These are phyloP conservation scores for Ambrosiella cleistominuta DNA, from an alignment of 2,329 filamentous ascomycete genomes.

Conservation along the genomic window DNA sequence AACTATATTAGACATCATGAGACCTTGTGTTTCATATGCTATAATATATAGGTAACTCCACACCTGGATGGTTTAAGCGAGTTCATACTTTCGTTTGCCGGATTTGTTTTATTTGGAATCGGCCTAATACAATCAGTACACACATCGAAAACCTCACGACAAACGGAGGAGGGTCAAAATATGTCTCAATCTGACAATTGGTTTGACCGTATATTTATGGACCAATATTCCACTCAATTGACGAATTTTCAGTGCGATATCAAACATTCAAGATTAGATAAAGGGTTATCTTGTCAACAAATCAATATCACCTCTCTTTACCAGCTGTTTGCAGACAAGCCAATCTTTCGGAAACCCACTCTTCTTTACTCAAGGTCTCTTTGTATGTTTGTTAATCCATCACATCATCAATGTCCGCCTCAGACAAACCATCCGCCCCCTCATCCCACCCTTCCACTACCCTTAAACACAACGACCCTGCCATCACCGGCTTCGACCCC, in stretches of 20 bases:
- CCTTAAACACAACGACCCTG: conserved; percentile 39
- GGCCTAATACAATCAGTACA: no score
- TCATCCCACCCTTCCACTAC: conserved; percentile 12
- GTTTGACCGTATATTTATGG: background rate
- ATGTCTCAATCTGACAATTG: background rate
- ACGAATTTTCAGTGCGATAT: conserved; percentile 5
- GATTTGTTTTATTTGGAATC: no score
- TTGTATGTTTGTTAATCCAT: background rate
- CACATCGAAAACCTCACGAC: no score
- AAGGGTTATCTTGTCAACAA: background rate
- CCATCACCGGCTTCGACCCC: conserved; percentile 46
- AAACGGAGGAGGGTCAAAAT: background rate
- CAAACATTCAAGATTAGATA: background rate
- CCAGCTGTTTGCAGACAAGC: no score
- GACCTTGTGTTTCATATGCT: no score
- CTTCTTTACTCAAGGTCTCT: background rate
- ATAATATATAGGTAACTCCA: no score
- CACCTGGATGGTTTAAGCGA: no score
- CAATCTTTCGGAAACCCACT: no score
- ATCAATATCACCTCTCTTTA: background rate
- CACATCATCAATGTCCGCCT: conserved; percentile 1
- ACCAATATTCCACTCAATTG: background rate
- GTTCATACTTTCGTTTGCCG: no score
- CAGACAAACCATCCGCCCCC: background rate
- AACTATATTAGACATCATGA: no score